phyloP scores from a whole-genome alignment of 495 filamentous ascomycete species.

The Lasiosphaeriaceae sp. region DNA sequence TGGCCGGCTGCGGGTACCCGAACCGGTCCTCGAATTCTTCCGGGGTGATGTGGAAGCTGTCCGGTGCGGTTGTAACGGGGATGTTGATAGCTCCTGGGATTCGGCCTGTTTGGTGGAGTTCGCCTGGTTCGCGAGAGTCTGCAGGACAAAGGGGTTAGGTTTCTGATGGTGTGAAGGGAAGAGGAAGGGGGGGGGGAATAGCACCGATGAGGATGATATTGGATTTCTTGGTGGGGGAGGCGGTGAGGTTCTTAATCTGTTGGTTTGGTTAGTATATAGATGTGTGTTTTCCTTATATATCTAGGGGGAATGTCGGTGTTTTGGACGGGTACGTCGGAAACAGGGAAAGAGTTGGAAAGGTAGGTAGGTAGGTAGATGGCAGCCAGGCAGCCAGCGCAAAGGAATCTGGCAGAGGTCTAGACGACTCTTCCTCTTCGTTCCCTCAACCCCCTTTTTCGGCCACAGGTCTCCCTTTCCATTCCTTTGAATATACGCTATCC shows the following conservation, averaged over 20 bases:
- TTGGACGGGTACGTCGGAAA: too few species aligned
- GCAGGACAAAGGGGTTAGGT: neutral
- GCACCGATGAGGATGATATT: neutral
- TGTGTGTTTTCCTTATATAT: neutral
- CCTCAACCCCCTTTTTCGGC: too few species aligned
- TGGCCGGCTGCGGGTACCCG: constrained; percentile 60
- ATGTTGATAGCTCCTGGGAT: constrained; percentile 81
- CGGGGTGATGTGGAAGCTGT: constrained; percentile 65
- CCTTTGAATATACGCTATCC: too few species aligned
- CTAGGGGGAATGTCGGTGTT: too few species aligned
- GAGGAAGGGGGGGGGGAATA: too few species aligned
- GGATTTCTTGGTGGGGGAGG: constrained; percentile 26
- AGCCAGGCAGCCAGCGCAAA: too few species aligned
- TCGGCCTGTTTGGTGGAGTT: constrained; percentile 61
- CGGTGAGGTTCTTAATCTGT: constrained; percentile 1
- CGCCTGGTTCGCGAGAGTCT: constrained; percentile 84
- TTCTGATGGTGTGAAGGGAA: constrained; percentile 5
- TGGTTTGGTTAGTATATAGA: too few species aligned
- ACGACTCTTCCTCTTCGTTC: too few species aligned
- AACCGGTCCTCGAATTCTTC: constrained; percentile 77
- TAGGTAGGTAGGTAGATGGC: too few species aligned
- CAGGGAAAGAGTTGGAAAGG: too few species aligned
- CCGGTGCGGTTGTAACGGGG: constrained; percentile 70
- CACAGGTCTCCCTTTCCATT: too few species aligned
- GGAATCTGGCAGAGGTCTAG: constrained; percentile 15